A percentile compares a stretch with the other conserved stretches of the same genome.
These are phyloP conservation scores for Didymella keratinophila DNA, from an alignment of 2,329 filamentous ascomycete species.

Conservation along the genomic window DNA sequence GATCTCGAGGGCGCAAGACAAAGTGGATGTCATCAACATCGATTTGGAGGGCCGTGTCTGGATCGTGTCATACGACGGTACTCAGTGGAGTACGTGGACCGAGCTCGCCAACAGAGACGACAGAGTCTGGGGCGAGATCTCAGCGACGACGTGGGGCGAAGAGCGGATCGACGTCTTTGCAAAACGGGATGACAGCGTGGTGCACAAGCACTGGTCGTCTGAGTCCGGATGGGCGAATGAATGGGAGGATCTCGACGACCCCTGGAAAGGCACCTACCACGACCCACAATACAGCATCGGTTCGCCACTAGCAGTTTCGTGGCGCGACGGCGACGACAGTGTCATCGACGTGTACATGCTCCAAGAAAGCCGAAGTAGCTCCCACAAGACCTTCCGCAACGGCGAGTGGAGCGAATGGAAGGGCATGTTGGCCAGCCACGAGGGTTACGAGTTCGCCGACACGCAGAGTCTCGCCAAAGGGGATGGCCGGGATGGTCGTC, in stretches of 20 bases:
- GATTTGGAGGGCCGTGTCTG: conserved; percentile 13
- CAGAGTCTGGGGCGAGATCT: conserved; percentile 11
- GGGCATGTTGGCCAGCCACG: conserved; percentile 13
- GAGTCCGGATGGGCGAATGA: neutral
- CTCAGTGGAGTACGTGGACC: conserved; percentile 15
- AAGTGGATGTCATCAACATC: conserved; percentile 16
- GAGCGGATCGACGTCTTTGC: conserved; percentile 23
- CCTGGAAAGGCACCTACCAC: neutral
- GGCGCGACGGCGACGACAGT: conserved; percentile 2
- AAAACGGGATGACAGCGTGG: neutral
- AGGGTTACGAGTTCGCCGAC: conserved; percentile 17
- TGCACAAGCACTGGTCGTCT: conserved; percentile 9
- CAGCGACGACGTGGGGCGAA: conserved; percentile 19
- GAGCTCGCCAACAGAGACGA: conserved; percentile 10
- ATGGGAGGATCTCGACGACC: conserved; percentile 11
- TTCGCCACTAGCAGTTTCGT: conserved; percentile 6
- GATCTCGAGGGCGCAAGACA: conserved; percentile 5
- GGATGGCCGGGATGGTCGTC: conserved; percentile 3
- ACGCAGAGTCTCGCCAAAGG: conserved; percentile 21
- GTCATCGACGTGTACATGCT: conserved; percentile 20
- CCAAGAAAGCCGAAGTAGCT: neutral
- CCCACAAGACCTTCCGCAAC: conserved; percentile 16
- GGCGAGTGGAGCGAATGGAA: conserved; percentile 22
- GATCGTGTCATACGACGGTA: conserved; percentile 17
- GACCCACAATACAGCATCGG: neutral